Evolutionary conservation across 2,329 filamentous ascomycete species (phyloP), one percentile per base, ranked within the genome.

Genomic region (Fusarium fracticaudum): DNA sequence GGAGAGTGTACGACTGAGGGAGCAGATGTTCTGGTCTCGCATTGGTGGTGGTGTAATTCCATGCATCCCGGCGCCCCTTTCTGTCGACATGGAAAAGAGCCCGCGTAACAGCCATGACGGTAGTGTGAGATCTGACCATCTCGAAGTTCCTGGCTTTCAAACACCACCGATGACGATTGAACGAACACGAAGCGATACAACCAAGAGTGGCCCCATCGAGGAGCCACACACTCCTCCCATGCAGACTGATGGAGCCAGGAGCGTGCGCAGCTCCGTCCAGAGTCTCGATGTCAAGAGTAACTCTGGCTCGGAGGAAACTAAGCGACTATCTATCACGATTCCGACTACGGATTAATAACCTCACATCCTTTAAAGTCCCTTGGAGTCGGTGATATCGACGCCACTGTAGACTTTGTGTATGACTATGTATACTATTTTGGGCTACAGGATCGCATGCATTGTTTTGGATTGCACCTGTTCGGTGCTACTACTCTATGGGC

Each of bases 1-100:
- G 80, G 96, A 99, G 85, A 94, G 94, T 65, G 93, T 98, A 17
- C 90, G 93, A 37, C 84, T 98, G 54, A 89, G 96, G 58, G 96
- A 99, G 81, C 92, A 96, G 76, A 98, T 99, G 93, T 99, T 99
- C 81, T 99, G 96, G 96, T 91, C 94, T 58, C 90, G 96, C 63
- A 91, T 99, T 60, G 96, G 96, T 33, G 96, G 95, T 35, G 96
- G 96, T 20, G 94, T 99, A 5, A 85, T 98, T 18, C 96, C 96
- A 3, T 86, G 89, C 15, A 77, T 78, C 17, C 83, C 83, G 31
- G 71, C 61, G 9, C 64, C 78, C n/a, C 69, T 76, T 4, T 70
- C 77, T 12, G 57, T 75, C 20, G 79, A 80, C n/a, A 31, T 75
- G 24, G 81, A 83, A 17, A 82, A 80, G 63, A 83, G 80, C 59